Evolutionary conservation across 2,329 filamentous ascomycete genomes (phyloP).

Genomic region (Paracoccidioides brasiliensis): DNA sequence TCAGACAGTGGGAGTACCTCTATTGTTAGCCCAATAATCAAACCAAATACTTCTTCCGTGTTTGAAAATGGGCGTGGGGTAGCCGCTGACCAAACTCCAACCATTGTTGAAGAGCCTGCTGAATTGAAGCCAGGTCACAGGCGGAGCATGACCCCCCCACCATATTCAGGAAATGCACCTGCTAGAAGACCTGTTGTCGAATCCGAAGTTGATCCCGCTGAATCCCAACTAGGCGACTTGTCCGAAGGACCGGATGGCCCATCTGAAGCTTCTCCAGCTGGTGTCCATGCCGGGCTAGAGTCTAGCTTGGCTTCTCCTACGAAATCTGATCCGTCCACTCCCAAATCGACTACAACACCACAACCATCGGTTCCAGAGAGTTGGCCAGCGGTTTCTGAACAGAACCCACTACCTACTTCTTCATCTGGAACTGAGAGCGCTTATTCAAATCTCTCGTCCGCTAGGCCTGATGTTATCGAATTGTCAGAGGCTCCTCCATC

Average conservation of each 20-base stretch:
- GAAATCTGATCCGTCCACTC: not conserved
- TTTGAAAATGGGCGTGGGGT: conserved; percentile 23
- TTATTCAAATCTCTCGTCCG: not conserved
- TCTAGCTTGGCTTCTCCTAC: not conserved
- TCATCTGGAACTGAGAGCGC: not conserved
- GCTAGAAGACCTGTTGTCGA: conserved; percentile 45
- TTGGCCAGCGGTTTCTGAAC: not conserved
- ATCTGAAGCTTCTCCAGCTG: not conserved
- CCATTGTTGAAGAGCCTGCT: conserved; percentile 42
- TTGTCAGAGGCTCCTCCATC: conserved; percentile 14
- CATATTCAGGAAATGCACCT: conserved; percentile 47
- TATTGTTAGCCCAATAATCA: conserved; percentile 54
- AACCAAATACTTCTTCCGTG: conserved; percentile 37
- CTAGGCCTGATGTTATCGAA: not conserved
- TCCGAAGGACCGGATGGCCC: not conserved
- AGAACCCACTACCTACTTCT: not conserved
- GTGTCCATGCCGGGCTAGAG: not conserved
- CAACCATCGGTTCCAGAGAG: not conserved
- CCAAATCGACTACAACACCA: not conserved
- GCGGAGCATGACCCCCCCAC: conserved; percentile 45
- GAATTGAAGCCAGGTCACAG: conserved; percentile 42
- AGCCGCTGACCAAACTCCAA: conserved; percentile 35
- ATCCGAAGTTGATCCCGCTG: conserved; percentile 25
- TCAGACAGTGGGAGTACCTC: conserved; percentile 52
- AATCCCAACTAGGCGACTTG: conserved; percentile 33